Conservation (phyloP, 768 basidiomycete genomes). For the Lyophyllum decastes region DNA sequence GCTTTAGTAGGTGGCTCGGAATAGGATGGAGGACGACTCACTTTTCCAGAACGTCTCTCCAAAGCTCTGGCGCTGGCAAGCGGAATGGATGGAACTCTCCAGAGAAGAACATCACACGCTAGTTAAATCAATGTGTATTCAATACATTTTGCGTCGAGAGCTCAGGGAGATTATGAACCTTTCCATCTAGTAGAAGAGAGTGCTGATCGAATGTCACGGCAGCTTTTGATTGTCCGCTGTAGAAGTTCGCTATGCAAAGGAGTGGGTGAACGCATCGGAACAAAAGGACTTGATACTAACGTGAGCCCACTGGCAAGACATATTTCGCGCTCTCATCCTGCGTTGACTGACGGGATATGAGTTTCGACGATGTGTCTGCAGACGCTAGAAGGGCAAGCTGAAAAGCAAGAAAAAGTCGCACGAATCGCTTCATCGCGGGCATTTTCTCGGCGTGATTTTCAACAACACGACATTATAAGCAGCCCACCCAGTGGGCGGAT, state of each 20-base stretch:
- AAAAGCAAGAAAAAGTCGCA: slow-evolving; percentile 11
- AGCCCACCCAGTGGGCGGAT: slow-evolving; percentile 1
- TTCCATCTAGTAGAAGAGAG: slow-evolving; percentile 35
- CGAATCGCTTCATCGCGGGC: slow-evolving; percentile 12
- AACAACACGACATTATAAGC: slow-evolving; percentile 7
- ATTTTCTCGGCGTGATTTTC: not conserved
- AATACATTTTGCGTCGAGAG: not conserved
- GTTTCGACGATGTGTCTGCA: not conserved
- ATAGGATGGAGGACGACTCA: slow-evolving; percentile 6
- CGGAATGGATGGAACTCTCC: slow-evolving; percentile 76
- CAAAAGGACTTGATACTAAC: slow-evolving; percentile 4
- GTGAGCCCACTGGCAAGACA: slow-evolving; percentile 22
- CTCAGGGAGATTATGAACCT: slow-evolving; percentile 11
- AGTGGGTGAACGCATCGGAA: not conserved
- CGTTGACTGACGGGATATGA: slow-evolving; percentile 18
- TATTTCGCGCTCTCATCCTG: slow-evolving; percentile 23
- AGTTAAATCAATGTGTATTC: not conserved
- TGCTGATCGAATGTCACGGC: slow-evolving; percentile 37
- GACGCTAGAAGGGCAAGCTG: slow-evolving; percentile 7
- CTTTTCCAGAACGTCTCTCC: slow-evolving; percentile 70
- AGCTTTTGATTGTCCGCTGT: slow-evolving; percentile 29
- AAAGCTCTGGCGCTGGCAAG: slow-evolving; percentile 63
- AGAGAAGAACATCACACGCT: slow-evolving; percentile 55
- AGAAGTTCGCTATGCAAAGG: slow-evolving; percentile 16
- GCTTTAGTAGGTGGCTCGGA: not conserved